phyloP scores from a whole-genome alignment of 768 basidiomycete genomes.

The Gloeophyllum trabeum region DNA sequence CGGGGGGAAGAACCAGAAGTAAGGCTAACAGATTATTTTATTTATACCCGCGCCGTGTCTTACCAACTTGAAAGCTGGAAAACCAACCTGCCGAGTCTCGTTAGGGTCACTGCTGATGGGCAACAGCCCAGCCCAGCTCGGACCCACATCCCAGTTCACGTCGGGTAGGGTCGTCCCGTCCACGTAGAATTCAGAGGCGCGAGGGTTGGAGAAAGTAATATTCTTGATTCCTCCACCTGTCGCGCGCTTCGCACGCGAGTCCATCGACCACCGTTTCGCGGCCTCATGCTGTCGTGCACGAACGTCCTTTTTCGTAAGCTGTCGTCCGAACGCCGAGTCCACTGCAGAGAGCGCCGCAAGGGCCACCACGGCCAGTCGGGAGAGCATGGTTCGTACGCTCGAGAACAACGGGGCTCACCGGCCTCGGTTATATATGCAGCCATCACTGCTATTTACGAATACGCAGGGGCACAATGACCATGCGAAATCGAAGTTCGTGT shows the following conservation, averaged over 20 bases:
- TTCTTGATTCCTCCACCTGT: conserved; percentile 30
- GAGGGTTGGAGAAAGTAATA: conserved; percentile 62
- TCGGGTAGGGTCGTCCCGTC: conserved; percentile 54
- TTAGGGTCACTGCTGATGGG: conserved; percentile 50
- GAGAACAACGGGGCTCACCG: no score
- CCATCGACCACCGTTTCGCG: background rate
- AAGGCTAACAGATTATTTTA: conserved; percentile 33
- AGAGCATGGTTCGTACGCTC: no score
- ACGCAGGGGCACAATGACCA: no score
- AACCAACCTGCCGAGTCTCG: conserved; percentile 57
- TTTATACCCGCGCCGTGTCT: background rate
- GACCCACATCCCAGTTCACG: conserved; percentile 64
- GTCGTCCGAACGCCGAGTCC: background rate
- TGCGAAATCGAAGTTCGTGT: no score
- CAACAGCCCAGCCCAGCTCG: conserved; percentile 64
- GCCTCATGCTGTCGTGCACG: background rate
- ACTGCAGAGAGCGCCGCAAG: no score
- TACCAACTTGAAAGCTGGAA: no score
- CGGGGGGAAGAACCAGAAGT: conserved; percentile 81
- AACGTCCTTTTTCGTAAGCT: background rate
- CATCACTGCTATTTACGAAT: no score
- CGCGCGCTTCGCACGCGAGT: conserved; percentile 4
- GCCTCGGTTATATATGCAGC: no score
- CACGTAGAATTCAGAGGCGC: conserved; percentile 56
- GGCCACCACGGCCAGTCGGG: no score